A percentile compares a stretch with the other conserved stretches of the same genome.
Evolutionary conservation across 1,284 basidiomycete species (phyloP).

Genomic region (Porogramme epimiltina): DNA sequence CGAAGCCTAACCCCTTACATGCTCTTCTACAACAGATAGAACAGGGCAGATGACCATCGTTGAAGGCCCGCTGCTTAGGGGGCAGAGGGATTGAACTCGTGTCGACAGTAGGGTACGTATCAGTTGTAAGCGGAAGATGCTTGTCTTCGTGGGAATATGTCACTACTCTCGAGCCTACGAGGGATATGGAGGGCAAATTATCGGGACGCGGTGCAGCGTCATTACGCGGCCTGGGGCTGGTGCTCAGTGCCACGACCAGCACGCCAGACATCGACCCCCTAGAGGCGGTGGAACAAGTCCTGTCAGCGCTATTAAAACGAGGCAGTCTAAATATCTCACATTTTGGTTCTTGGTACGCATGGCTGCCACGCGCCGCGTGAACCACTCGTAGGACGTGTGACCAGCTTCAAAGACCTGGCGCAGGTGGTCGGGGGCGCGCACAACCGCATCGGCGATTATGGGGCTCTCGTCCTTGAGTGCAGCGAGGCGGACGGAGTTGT

Average conservation of each 20-base stretch:
- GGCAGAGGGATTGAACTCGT: too few species aligned
- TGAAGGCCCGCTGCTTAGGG: too few species aligned
- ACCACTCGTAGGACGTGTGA: slow-evolving; percentile 29
- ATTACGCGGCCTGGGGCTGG: slow-evolving; percentile 2
- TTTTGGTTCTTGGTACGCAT: slow-evolving; percentile 27
- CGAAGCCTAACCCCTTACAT: too few species aligned
- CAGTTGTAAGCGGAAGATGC: too few species aligned
- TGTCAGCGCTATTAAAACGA: not conserved
- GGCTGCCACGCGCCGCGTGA: slow-evolving; percentile 28
- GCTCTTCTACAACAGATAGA: too few species aligned
- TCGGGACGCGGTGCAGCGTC: too few species aligned
- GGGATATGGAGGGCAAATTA: too few species aligned
- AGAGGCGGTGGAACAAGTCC: not conserved
- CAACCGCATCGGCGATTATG: slow-evolving; percentile 26
- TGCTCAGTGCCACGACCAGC: slow-evolving; percentile 26
- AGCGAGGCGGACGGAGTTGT: slow-evolving; percentile 27
- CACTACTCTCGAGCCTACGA: too few species aligned
- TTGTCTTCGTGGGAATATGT: too few species aligned
- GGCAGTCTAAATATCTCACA: slow-evolving; percentile 5
- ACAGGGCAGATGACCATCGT: too few species aligned
- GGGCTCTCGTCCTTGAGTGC: slow-evolving; percentile 25
- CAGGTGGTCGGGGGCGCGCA: slow-evolving; percentile 8
- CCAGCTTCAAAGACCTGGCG: slow-evolving; percentile 16
- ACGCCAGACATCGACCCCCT: slow-evolving; percentile 2
- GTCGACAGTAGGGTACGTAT: too few species aligned